phyloP scores from a whole-genome alignment of 441 rosid species.

The Flueggea neowawraea region DNA sequence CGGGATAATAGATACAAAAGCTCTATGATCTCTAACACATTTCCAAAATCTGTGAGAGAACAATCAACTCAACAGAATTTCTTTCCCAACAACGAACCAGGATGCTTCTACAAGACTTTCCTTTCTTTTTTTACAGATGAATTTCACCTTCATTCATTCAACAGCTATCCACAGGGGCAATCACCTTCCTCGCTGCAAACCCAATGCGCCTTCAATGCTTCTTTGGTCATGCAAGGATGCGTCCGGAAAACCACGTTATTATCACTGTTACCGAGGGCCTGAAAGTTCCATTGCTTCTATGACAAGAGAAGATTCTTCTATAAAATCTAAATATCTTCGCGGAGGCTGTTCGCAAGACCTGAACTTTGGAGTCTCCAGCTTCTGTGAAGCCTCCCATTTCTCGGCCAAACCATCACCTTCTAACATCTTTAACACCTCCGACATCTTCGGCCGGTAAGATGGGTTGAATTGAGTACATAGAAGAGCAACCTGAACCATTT shows the following conservation, averaged over 20 bases:
- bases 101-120: constrained; percentile 29
- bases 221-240: neutral
- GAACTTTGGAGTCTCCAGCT: constrained; percentile 41
- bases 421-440: constrained; percentile 74
- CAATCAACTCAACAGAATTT: constrained; percentile 15
- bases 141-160: constrained; percentile 23
- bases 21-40: constrained; percentile 1
- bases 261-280: constrained; percentile 57
- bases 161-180: constrained; percentile 25
- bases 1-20: neutral
- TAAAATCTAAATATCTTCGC: constrained; percentile 54
- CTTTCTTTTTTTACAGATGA: constrained; percentile 38
- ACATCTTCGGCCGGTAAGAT: constrained; percentile 75
- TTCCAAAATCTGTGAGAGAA: constrained; percentile 22
- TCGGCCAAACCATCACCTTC: constrained; percentile 91
- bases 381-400: constrained; percentile 79
- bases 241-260: neutral
- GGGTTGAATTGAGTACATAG: constrained; percentile 87
- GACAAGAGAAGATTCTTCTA: constrained; percentile 90
- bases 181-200: constrained; percentile 4
- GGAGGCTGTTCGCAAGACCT: constrained; percentile 34
- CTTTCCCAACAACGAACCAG: constrained; percentile 16
- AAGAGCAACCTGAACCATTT: constrained; percentile 85
- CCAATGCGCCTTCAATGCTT: too few relatives aligned
- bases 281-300: constrained; percentile 95